phyloP scores from a whole-genome alignment of 2,329 filamentous ascomycete species.

The Polytolypa hystricis region DNA sequence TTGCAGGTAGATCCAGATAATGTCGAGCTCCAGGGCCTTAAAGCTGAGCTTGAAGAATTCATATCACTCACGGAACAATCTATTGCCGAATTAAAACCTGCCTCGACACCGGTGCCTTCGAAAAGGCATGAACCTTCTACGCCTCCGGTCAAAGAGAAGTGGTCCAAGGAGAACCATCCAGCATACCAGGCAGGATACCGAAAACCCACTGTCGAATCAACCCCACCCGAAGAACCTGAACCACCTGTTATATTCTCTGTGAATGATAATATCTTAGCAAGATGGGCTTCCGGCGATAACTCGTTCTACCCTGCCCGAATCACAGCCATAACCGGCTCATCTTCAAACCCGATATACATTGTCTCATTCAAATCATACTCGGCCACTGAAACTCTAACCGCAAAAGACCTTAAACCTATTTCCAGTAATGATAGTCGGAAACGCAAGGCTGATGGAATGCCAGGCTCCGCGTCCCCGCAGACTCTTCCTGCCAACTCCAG shows the following conservation, averaged over 20 bases:
- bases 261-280: constrained; percentile 81
- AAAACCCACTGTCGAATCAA: constrained; percentile 31
- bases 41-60: constrained; percentile 69
- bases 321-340: constrained; percentile 84
- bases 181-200: constrained; percentile 55
- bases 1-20: constrained; percentile 73
- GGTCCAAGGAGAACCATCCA: constrained; percentile 70
- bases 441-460: constrained; percentile 71
- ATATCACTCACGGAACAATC: constrained; percentile 68
- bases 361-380: constrained; percentile 88
- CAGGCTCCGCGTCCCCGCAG: constrained; percentile 29
- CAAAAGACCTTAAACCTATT: constrained; percentile 73
- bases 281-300: constrained; percentile 83
- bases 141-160: constrained; percentile 56
- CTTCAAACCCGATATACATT: constrained; percentile 81
- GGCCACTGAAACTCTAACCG: constrained; percentile 67
- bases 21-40: constrained; percentile 63
- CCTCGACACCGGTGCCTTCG: constrained; percentile 37
- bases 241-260: constrained; percentile 58
- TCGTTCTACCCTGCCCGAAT: constrained; percentile 87
- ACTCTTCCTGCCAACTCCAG: constrained; percentile 35
- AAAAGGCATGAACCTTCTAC: constrained; percentile 35
- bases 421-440: constrained; percentile 57
- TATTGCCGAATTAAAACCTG: constrained; percentile 67
- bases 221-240: constrained; percentile 36